A percentile compares a stretch with the other conserved stretches of the same genome.
These are phyloP conservation scores for Cubamyces sp. DNA, from an alignment of 768 basidiomycete genomes.

Conservation along the genomic window DNA sequence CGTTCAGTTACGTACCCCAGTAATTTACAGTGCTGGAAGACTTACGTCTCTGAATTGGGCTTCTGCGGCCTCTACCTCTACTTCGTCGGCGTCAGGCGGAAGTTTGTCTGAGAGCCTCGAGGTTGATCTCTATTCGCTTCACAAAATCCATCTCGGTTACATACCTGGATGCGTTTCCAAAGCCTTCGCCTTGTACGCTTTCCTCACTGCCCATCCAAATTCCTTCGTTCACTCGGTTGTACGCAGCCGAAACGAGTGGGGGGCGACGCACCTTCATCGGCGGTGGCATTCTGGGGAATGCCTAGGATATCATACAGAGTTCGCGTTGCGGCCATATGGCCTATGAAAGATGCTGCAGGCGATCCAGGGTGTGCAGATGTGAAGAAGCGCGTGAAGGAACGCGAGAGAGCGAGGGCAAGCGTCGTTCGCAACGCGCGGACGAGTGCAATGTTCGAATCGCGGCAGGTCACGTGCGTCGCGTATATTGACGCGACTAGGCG, in stretches of 20 bases:
- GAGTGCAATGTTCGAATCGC: constrained; percentile 22
- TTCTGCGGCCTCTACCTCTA: constrained; percentile 30
- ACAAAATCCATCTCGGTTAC: not conserved
- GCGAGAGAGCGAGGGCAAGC: constrained; percentile 16
- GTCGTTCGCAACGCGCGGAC: not conserved
- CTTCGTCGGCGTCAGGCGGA: constrained; percentile 30
- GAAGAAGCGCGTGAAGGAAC: constrained; percentile 12
- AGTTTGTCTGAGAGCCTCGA: constrained; percentile 33
- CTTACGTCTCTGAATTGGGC: constrained; percentile 36
- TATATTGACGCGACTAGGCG: constrained; percentile 14
- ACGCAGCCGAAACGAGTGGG: not conserved
- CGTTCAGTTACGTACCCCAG: not conserved
- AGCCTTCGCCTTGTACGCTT: constrained; percentile 35
- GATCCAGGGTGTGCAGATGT: constrained; percentile 20
- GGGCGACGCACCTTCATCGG: constrained; percentile 34
- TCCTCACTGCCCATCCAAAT: constrained; percentile 30
- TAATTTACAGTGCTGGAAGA: not conserved
- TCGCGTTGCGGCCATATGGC: constrained; percentile 29
- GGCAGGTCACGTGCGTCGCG: constrained; percentile 21
- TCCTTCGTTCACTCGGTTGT: not conserved
- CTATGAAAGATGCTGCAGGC: constrained; percentile 12
- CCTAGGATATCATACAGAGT: constrained; percentile 37
- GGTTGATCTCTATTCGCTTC: constrained; percentile 1
- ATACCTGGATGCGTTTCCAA: constrained; percentile 38
- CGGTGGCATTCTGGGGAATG: constrained; percentile 30